Evolutionary conservation across 116 monocot genomes (phyloP).

Genomic region (Papilionanthe hybrid): DNA sequence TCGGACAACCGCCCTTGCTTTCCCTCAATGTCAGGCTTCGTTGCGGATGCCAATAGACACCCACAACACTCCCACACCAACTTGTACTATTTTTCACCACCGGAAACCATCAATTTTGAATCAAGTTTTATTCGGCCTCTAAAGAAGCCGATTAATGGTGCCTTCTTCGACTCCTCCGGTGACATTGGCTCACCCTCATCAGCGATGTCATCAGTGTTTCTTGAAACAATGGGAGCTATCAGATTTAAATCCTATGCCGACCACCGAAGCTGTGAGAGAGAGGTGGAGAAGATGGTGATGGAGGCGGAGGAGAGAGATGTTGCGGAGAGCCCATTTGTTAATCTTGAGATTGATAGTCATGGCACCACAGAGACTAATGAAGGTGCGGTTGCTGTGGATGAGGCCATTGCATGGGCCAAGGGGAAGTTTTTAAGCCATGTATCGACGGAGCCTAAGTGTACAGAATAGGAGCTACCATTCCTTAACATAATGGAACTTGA

Average conservation of each 20-base stretch:
- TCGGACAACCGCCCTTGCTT: conserved; percentile 2
- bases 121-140: conserved; percentile 14
- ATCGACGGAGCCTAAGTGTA: background rate
- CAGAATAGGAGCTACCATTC: background rate
- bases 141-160: background rate
- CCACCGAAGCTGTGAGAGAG: conserved; percentile 2
- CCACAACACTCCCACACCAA: background rate
- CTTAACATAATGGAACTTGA: background rate
- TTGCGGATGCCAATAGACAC: background rate
- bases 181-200: conserved; percentile 23
- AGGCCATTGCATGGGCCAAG: conserved; percentile 19
- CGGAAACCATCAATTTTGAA: conserved; percentile 19
- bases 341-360: conserved; percentile 14
- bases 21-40: conserved; percentile 6
- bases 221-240: background rate
- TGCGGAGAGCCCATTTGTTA: conserved; percentile 15
- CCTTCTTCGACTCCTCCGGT: background rate
- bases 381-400: conserved; percentile 8
- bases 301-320: conserved; percentile 9
- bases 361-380: background rate
- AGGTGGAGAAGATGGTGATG: conserved; percentile 29
- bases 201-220: conserved; percentile 23
- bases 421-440: conserved; percentile 10
- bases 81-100: conserved; percentile 27
- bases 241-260: background rate